A percentile compares a stretch with the other conserved stretches of the same genome.
phyloP scores from a whole-genome alignment of 2,329 filamentous ascomycete species.

The Aureobasidium leucospermi region DNA sequence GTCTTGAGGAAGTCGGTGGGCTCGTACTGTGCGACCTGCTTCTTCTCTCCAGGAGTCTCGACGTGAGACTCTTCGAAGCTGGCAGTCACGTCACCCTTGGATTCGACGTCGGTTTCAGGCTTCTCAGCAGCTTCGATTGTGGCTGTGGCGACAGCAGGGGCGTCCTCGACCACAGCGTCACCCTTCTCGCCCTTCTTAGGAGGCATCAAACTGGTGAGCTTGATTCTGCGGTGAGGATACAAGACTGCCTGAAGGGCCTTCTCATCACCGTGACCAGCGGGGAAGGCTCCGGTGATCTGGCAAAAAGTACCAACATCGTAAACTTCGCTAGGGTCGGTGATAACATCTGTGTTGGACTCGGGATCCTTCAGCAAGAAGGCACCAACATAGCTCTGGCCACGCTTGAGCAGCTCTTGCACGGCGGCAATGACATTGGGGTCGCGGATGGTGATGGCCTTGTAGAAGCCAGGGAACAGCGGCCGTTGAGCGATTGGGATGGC shows the following conservation, averaged over 20 bases:
- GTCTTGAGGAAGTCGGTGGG: slow-evolving; percentile 86
- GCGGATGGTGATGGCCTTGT: slow-evolving; percentile 95
- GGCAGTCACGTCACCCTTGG: slow-evolving; percentile 88
- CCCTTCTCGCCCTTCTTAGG: slow-evolving; percentile 46
- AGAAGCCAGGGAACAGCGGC: slow-evolving; percentile 93
- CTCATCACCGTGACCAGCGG: slow-evolving; percentile 71
- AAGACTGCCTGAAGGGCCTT: slow-evolving; percentile 78
- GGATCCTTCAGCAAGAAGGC: slow-evolving; percentile 97
- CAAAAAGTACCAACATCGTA: slow-evolving; percentile 96
- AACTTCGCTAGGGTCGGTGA: slow-evolving; percentile 82
- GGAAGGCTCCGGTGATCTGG: slow-evolving; percentile 94
- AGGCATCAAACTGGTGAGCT: slow-evolving; percentile 74
- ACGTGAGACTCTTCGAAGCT: slow-evolving; percentile 84
- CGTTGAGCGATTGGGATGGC: slow-evolving; percentile 92
- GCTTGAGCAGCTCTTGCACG: slow-evolving; percentile 93
- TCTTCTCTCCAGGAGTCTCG: slow-evolving; percentile 42
- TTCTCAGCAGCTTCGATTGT: slow-evolving; percentile 22
- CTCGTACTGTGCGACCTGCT: slow-evolving; percentile 58
- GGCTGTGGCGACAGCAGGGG: slow-evolving; percentile 45
- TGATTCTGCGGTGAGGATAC: slow-evolving; percentile 92
- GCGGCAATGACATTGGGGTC: slow-evolving; percentile 86
- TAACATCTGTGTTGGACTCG: slow-evolving; percentile 85
- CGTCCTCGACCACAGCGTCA: slow-evolving; percentile 41
- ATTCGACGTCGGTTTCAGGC: slow-evolving; percentile 40
- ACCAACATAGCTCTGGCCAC: slow-evolving; percentile 93